Evolutionary conservation across 768 basidiomycete genomes (phyloP).

Genomic region (Imleria badia): DNA sequence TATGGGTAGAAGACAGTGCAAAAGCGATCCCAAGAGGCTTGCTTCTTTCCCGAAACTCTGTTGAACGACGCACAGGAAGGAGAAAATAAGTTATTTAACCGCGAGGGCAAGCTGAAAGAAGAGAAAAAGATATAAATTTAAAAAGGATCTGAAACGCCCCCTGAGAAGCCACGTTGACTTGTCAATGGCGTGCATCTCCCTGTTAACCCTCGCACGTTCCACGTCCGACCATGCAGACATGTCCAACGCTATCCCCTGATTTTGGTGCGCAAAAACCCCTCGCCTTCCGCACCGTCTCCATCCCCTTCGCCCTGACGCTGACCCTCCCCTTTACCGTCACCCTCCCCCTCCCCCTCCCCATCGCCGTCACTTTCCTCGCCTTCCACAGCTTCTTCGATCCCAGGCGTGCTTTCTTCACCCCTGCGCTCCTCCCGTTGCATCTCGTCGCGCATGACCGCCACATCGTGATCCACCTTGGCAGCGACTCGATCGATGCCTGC

Average conservation of each 20-base stretch:
- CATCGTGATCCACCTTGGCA: conserved; percentile 81
- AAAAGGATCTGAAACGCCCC: not conserved
- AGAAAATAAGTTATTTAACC: not conserved
- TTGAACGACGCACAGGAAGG: not conserved
- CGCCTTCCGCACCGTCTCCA: conserved; percentile 33
- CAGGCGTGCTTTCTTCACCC: conserved; percentile 13
- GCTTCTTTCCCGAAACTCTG: not conserved
- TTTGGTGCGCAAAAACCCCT: conserved; percentile 30
- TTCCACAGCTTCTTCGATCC: conserved; percentile 23
- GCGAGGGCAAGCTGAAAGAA: no score
- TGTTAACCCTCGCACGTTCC: no score
- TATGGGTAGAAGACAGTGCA: not conserved
- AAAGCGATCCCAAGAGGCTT: not conserved
- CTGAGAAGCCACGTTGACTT: not conserved
- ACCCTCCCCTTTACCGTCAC: conserved; percentile 18
- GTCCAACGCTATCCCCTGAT: conserved; percentile 13
- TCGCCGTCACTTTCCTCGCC: conserved; percentile 30
- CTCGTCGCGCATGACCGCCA: conserved; percentile 77
- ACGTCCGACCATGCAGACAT: not conserved
- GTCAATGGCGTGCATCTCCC: not conserved
- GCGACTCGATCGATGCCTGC: conserved; percentile 85
- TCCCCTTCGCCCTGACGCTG: conserved; percentile 15
- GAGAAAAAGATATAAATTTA: no score
- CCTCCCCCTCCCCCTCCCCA: conserved; percentile 20
- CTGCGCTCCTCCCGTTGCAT: conserved; percentile 59